Conservation (phyloP, 306 rosid species). For the Amphicarpaea edgeworthii region DNA sequence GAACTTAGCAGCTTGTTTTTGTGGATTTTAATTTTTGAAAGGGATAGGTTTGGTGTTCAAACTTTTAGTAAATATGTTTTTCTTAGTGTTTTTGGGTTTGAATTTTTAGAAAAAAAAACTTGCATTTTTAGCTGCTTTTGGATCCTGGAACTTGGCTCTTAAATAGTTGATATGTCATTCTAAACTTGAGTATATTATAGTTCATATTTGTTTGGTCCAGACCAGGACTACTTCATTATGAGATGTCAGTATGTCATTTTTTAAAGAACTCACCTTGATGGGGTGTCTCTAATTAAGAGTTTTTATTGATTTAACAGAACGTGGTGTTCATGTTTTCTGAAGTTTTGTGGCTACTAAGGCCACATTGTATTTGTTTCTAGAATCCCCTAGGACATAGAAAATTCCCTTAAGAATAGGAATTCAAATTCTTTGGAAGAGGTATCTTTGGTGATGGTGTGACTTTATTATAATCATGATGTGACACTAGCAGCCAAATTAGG, state of each 20-base stretch:
- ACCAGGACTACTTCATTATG: not conserved
- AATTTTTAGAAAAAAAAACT: not conserved
- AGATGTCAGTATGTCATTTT: not conserved
- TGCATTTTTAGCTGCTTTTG: not conserved
- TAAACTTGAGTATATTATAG: no score
- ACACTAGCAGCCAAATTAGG: slow-evolving; percentile 14
- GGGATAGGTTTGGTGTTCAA: not conserved
- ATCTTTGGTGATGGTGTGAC: not conserved
- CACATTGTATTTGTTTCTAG: not conserved
- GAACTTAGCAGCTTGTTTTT: not conserved
- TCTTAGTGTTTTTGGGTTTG: not conserved
- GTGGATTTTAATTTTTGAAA: not conserved
- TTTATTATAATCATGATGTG: not conserved
- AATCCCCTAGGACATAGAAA: slow-evolving; percentile 9
- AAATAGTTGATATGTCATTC: no score
- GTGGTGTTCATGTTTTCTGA: not conserved
- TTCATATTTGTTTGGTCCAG: not conserved
- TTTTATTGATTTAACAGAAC: not conserved
- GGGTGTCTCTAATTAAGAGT: slow-evolving; percentile 8
- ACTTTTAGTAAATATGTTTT: not conserved
- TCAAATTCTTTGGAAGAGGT: no score
- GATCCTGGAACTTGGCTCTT: not conserved
- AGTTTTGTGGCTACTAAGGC: not conserved
- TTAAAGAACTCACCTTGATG: not conserved
- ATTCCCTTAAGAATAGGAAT: no score